Evolutionary conservation across 192 early-diverging fungal species (phyloP).

Genomic region (Backusella morwellensis): DNA sequence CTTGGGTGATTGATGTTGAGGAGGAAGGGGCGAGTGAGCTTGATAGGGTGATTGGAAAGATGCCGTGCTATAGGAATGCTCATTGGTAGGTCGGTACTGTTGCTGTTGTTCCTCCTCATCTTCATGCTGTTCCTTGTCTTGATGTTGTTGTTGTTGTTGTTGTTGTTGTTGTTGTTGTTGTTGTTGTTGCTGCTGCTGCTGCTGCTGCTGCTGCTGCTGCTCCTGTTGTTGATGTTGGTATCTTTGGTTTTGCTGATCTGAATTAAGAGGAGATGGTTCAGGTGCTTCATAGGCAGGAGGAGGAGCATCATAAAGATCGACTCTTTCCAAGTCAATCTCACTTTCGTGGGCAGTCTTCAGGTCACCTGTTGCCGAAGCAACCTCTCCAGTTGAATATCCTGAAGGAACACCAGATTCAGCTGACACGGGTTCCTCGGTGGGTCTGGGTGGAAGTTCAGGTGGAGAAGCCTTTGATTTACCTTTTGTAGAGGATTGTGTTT

Average conservation of each 20-base stretch:
- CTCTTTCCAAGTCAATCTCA: neutral
- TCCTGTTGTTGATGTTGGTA: neutral
- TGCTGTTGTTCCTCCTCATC: neutral
- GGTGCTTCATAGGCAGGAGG: conserved; percentile 9
- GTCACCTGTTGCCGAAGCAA: neutral
- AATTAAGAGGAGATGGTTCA: neutral
- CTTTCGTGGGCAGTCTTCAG: neutral
- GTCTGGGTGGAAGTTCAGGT: neutral
- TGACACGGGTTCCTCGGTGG: neutral
- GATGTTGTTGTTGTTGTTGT: neutral
- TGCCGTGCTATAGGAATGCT: neutral
- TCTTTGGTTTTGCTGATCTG: neutral
- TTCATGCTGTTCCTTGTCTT: neutral
- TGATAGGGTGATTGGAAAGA: conserved; percentile 20
- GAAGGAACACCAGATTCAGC: neutral
- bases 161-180: neutral
- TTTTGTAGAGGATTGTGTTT: neutral
- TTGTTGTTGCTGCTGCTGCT: neutral
- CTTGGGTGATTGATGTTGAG: conserved; percentile 2
- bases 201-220: neutral
- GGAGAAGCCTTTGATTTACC: neutral
- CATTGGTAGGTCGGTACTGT: neutral
- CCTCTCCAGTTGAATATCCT: conserved; percentile 1
- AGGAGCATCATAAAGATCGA: conserved; percentile 12
- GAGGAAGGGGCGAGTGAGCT: conserved; percentile 6